These are phyloP conservation scores for Boletus semigastroideus DNA, from an alignment of 1,284 basidiomycete genomes.

Conservation along the genomic window DNA sequence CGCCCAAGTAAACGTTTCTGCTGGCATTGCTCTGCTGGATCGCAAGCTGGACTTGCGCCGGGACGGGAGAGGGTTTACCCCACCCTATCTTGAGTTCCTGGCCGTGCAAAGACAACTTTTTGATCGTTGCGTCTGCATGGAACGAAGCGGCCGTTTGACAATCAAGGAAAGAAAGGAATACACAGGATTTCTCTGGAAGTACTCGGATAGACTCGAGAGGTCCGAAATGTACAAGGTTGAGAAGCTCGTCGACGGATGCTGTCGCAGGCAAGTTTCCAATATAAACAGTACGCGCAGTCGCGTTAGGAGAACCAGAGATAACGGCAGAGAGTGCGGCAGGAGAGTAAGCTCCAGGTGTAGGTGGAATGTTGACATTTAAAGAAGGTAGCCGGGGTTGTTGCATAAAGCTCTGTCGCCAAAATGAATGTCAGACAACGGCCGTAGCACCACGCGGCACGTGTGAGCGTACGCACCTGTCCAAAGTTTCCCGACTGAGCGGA, in stretches of 20 bases:
- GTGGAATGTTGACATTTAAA: constrained; percentile 59
- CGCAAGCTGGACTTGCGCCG: constrained; percentile 79
- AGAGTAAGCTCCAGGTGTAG: constrained; percentile 62
- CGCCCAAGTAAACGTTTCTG: constrained; percentile 92
- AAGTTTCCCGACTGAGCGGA: constrained; percentile 66
- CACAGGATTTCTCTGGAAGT: constrained; percentile 96
- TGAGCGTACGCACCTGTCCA: constrained; percentile 49
- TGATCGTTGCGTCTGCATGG: constrained; percentile 91
- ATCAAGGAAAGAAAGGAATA: constrained; percentile 97
- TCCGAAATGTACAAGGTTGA: constrained; percentile 97
- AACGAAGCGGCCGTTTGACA: constrained; percentile 89
- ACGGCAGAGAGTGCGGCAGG: constrained; percentile 69
- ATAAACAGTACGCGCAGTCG: constrained; percentile 91
- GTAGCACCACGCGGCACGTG: neutral
- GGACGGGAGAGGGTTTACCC: constrained; percentile 90
- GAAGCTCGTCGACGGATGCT: constrained; percentile 94
- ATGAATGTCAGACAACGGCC: neutral
- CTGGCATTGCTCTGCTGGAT: constrained; percentile 90
- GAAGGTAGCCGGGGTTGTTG: constrained; percentile 60
- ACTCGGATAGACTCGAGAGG: constrained; percentile 95
- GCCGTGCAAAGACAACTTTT: constrained; percentile 87
- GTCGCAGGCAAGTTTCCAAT: constrained; percentile 96
- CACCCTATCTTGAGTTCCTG: constrained; percentile 96
- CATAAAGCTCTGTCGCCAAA: constrained; percentile 35
- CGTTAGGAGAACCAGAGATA: constrained; percentile 61